Conservation (phyloP, 2,329 filamentous ascomycete species). For the Teratosphaeria viscida region DNA sequence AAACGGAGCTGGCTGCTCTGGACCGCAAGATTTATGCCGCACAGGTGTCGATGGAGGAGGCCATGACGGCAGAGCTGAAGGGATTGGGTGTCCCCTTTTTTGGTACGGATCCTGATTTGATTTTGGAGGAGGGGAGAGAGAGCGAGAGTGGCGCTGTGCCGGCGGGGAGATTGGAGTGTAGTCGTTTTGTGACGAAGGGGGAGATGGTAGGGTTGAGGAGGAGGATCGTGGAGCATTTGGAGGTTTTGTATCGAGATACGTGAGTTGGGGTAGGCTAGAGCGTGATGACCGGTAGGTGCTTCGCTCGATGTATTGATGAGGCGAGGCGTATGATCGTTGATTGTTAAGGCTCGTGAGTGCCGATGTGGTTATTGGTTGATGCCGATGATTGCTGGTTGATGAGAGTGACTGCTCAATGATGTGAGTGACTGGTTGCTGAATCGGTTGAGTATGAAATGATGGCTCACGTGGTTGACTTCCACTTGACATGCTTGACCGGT, state of each 20-base stretch:
- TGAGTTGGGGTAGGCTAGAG: not conserved
- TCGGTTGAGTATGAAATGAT: too few species aligned
- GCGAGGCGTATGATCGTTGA: too few species aligned
- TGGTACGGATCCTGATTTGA: conserved; percentile 36
- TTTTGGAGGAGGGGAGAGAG: conserved; percentile 24
- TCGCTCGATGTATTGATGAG: too few species aligned
- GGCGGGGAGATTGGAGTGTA: conserved; percentile 15
- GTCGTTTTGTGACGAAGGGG: conserved; percentile 20
- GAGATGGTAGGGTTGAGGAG: conserved; percentile 25
- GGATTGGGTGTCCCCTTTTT: conserved; percentile 53
- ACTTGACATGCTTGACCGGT: too few species aligned
- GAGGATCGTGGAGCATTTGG: conserved; percentile 28
- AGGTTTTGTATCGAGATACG: conserved; percentile 29
- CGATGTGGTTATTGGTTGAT: too few species aligned
- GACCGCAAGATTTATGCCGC: conserved; percentile 54
- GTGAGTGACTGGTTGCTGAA: too few species aligned
- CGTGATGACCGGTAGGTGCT: not conserved
- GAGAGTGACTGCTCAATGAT: too few species aligned
- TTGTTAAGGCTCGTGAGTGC: too few species aligned
- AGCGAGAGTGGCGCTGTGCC: conserved; percentile 6
- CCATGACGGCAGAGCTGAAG: conserved; percentile 46
- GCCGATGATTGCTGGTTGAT: too few species aligned
- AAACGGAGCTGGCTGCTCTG: conserved; percentile 47
- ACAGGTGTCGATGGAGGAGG: conserved; percentile 48
- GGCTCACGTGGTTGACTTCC: too few species aligned